Percentiles rank a stretch among this genome's conserved stretches.
These are phyloP conservation scores for Hemisphaericaspora xylanilytica DNA, from an alignment of 1,139 yeast species.

Conservation along the genomic window DNA sequence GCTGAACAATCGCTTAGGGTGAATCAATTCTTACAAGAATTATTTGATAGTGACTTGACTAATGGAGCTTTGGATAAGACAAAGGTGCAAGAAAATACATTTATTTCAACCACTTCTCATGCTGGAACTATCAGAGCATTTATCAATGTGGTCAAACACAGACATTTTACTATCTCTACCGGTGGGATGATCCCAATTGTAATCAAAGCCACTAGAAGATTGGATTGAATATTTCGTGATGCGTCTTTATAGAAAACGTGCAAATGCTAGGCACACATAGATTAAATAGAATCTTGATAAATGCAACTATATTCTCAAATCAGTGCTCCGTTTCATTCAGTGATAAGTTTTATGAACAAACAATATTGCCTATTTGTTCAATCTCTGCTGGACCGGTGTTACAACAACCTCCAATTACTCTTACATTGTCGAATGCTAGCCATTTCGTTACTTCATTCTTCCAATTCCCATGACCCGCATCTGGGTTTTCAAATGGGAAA, in stretches of 20 bases:
- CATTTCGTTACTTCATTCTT: slow-evolving; percentile 29
- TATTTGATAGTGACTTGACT: slow-evolving; percentile 24
- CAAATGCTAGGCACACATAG: no score
- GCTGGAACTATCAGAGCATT: slow-evolving; percentile 60
- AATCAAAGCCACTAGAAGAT: slow-evolving; percentile 38
- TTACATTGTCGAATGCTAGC: slow-evolving; percentile 29
- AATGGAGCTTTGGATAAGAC: slow-evolving; percentile 20
- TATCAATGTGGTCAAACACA: slow-evolving; percentile 51
- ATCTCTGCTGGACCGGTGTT: slow-evolving; percentile 52
- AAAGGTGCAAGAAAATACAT: slow-evolving; percentile 23
- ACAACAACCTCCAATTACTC: slow-evolving; percentile 59
- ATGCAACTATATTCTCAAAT: no score
- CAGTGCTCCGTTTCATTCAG: no score
- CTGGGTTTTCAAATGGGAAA: slow-evolving; percentile 31
- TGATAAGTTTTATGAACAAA: neutral
- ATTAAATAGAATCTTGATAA: no score
- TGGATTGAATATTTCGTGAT: no score
- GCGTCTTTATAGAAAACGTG: no score
- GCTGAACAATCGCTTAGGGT: slow-evolving; percentile 52
- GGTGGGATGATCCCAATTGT: slow-evolving; percentile 60
- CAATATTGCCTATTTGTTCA: slow-evolving; percentile 1
- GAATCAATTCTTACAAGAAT: slow-evolving; percentile 44
- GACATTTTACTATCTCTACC: slow-evolving; percentile 55
- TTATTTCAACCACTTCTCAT: slow-evolving; percentile 57
- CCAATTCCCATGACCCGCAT: slow-evolving; percentile 25